Evolutionary conservation across 2,329 filamentous ascomycete species (phyloP).

Genomic region (Penicillium glabrum): DNA sequence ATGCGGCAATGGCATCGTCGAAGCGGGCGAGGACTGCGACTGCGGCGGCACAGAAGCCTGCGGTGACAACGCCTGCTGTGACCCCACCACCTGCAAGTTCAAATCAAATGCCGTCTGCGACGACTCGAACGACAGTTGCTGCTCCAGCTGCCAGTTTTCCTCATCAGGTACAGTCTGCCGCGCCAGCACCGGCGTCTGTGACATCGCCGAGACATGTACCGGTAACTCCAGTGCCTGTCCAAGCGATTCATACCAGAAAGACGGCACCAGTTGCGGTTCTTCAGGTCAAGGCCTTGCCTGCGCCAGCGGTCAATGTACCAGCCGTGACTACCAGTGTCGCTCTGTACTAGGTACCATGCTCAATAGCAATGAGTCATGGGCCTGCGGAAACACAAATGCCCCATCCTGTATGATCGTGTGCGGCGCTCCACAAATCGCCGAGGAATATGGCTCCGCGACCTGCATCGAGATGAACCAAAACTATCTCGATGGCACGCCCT

Average conservation of each 20-base stretch:
- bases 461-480: conserved; percentile 67
- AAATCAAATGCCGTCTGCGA: conserved; percentile 72
- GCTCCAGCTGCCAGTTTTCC: conserved; percentile 44
- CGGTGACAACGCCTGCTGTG: conserved; percentile 75
- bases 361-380: conserved; percentile 72
- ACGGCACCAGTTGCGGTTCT: conserved; percentile 71
- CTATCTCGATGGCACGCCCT: conserved; percentile 88
- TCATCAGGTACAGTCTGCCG: conserved; percentile 74
- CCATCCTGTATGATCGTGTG: conserved; percentile 74
- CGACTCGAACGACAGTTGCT: conserved; percentile 51
- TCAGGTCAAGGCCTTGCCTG: conserved; percentile 63
- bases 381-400: conserved; percentile 63
- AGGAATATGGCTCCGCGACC: conserved; percentile 64
- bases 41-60: conserved; percentile 78
- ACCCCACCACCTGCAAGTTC: conserved; percentile 85
- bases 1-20: conserved; percentile 97
- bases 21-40: conserved; percentile 91
- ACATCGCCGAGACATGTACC: conserved; percentile 79
- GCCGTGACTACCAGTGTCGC: conserved; percentile 83
- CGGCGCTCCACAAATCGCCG: conserved; percentile 65
- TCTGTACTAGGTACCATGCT: conserved; percentile 76
- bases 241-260: conserved; percentile 63
- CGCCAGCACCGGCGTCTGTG: conserved; percentile 74
- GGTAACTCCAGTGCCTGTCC: conserved; percentile 75
- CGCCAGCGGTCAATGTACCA: conserved; percentile 92